Evolutionary conservation across 1,284 basidiomycete genomes (phyloP), one percentile per base, ranked within the genome.

Genomic region (Cutaneotrichosporon sp.): DNA sequence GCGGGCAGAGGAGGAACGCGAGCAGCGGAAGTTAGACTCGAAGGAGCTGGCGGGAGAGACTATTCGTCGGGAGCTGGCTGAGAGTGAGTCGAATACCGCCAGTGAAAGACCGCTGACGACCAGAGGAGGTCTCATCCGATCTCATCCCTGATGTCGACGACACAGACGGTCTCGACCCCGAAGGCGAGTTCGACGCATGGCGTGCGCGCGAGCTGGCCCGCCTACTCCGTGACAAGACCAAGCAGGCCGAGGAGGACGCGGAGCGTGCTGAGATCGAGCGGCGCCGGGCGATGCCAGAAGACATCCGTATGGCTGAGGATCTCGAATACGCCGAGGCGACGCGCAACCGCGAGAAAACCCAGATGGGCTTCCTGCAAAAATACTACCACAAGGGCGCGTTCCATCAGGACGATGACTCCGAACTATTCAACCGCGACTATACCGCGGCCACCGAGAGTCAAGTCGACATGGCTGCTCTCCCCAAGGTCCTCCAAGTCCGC

Each of bases 301-400:
- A 87, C 58, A 85, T 94, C 68, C 79, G 96, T 22, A 67, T 97
- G 66, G 84, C 83, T 67, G 94, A 97, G 72, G 94, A 98, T 71
- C 67, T 91, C 55, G 92, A 88, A 71, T 83, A 80, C 41, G 93
- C 92, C 3, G 81, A 89, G 58, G 82, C 86, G 69, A 79, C 82
- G 34, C 79, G 93, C 49, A 85, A 87, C 49, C 66, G 59, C 49
- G 72, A 74, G 43, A 72, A 72, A 56, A 63, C 90, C 3, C 80
- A 88, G 58, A 88, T 92, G 71, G 88, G 85, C 64, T 97, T 98
- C 77, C 75, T 97, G 65, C 92, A 98, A 72, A 97, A 96, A 76
- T 98, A 97, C 72, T 97, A 92, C 83, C 96, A 98, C 79, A 97
- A 97, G 76, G 96, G 96, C 65, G 93, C 92, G 54, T 98, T 98